A percentile compares a stretch with the other conserved stretches of the same genome.
These are phyloP conservation scores for Lactifluus rugatus DNA, from an alignment of 768 basidiomycete genomes.

Conservation along the genomic window DNA sequence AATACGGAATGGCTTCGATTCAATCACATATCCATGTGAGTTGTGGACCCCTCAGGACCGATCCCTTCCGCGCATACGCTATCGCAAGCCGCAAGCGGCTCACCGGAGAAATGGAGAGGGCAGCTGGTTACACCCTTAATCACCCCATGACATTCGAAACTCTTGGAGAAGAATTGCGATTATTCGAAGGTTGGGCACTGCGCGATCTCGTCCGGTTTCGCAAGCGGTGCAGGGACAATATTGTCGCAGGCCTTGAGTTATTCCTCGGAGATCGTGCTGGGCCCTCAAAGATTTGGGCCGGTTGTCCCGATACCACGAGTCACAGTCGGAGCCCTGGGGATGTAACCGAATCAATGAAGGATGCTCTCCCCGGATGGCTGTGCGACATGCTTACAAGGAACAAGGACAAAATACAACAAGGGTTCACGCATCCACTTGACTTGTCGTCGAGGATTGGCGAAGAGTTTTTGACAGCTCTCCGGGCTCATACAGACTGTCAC, in stretches of 20 bases:
- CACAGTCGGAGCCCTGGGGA: not conserved
- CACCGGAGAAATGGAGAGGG: not conserved
- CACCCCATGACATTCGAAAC: not conserved
- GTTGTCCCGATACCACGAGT: not conserved
- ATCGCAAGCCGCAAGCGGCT: slow-evolving; percentile 6
- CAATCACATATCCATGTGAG: not conserved
- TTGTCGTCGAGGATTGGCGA: not conserved
- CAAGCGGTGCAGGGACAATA: not conserved
- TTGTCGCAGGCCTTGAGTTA: not conserved
- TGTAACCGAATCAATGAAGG: not conserved
- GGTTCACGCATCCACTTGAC: not conserved
- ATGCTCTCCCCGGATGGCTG: not conserved
- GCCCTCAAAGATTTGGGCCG: not conserved
- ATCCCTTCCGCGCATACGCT: slow-evolving; percentile 13
- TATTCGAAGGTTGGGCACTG: not conserved
- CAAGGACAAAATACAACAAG: not conserved
- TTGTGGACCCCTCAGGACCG: not conserved
- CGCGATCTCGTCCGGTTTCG: not conserved
- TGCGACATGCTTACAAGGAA: not conserved
- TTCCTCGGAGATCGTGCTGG: not conserved
- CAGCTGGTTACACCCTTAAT: not conserved
- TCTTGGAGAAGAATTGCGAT: not conserved
- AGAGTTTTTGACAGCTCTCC: not conserved
- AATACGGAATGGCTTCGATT: slow-evolving; percentile 20
- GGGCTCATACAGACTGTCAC: not conserved